Evolutionary conservation across 345 rosid genomes (phyloP), one percentile per base, ranked within the genome.

Genomic region (Cardamine resedifolia): DNA sequence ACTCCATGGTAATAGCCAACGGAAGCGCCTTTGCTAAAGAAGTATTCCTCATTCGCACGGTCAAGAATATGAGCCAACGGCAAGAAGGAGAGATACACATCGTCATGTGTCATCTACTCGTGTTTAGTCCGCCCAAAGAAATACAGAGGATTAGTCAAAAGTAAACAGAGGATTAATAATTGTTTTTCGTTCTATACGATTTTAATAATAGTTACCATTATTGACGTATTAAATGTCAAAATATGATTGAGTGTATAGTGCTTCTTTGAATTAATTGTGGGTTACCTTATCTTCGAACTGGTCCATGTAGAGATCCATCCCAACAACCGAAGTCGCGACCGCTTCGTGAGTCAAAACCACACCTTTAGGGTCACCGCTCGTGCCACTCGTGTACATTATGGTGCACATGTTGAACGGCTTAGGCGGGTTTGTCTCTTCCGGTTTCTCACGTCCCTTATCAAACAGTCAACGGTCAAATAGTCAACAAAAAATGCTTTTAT

Each of bases 1-100:
- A 95, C 99, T 85, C 97, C 99, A 66, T 95, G 97, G 74, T 88
- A 95, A 77, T 85, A 95, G 74, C 99, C 99, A 39, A 95, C 84
- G 27, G 99, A 87, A 77, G 99, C 99, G 39, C 99, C 99, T 73
- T 80, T 95, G 39, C 82, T 75, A 70, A 91, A 85, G 76, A 95
- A 91, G 52, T 85, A 89, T 80, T 95, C 97, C 73, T 95, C 97
- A 49, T 88, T 85, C 80, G 60, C 45, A 26, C 99, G 96, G 70
- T 95, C 99, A 53, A 95, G 90, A 53, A 87, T 77, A 77, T 95
- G 99, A 73, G 99, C 97, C 63, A 95, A 89, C 3, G 99, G 99
- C 61, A 94, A 77, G 81, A 95, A 95, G 18, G 97, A 95, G 59
- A 95, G 83, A 75, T 91, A 95, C 43, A 89, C 96, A 66, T 95